A percentile compares a stretch with the other conserved stretches of the same genome.
Evolutionary conservation across 2,329 filamentous ascomycete species (phyloP).

Genomic region (Domatiomyces globalis): DNA sequence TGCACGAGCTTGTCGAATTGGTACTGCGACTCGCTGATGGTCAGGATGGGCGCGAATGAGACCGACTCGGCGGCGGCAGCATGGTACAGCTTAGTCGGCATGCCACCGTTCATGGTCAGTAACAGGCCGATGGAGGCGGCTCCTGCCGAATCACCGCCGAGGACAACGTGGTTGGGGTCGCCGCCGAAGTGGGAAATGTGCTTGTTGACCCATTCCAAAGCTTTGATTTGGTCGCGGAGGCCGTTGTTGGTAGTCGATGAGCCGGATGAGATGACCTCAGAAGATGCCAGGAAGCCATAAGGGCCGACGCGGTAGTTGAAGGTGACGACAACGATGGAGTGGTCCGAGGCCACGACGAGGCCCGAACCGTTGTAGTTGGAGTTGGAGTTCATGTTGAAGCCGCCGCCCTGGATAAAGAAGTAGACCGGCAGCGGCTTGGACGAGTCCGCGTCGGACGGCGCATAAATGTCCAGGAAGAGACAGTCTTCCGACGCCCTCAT

Average conservation of each 20-base stretch:
- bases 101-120: conserved; percentile 40
- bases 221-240: conserved; percentile 55
- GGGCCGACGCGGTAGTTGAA: conserved; percentile 65
- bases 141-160: conserved; percentile 57
- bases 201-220: conserved; percentile 53
- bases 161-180: conserved; percentile 50
- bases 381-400: conserved; percentile 46
- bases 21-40: conserved; percentile 35
- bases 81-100: conserved; percentile 36
- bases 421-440: conserved; percentile 49
- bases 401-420: conserved; percentile 48
- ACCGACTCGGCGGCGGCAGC: conserved; percentile 42
- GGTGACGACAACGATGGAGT: conserved; percentile 53
- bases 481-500: conserved; percentile 33
- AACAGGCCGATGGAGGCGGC: conserved; percentile 50
- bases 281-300: conserved; percentile 55
- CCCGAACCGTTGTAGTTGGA: conserved; percentile 47
- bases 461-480: conserved; percentile 30
- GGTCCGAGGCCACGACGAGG: conserved; percentile 44
- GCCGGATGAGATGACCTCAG: conserved; percentile 37
- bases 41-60: conserved; percentile 38
- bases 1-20: conserved; percentile 39
- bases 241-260: conserved; percentile 46
- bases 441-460: conserved; percentile 22
- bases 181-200: conserved; percentile 56